Evolutionary conservation across 805 yeast genomes (phyloP).

Genomic region (Isabelozyma pseudorhagii): DNA sequence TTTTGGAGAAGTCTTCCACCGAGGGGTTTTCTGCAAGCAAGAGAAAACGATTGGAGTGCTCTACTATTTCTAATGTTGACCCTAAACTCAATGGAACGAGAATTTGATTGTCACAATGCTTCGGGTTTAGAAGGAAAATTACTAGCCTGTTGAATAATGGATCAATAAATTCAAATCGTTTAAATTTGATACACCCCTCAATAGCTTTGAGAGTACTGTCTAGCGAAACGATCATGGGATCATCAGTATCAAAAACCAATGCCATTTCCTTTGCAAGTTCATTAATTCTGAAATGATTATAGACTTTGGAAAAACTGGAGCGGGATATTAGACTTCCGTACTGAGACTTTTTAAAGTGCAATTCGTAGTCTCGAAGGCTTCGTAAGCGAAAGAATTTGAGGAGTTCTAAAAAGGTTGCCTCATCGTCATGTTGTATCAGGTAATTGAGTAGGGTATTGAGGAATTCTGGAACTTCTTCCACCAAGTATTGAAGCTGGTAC

Average conservation of each 20-base stretch:
- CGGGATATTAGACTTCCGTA: slow-evolving; percentile 22
- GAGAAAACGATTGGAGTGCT: slow-evolving; percentile 4
- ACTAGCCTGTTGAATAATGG: slow-evolving; percentile 27
- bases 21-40: slow-evolving; percentile 8
- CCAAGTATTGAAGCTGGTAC: slow-evolving; percentile 18
- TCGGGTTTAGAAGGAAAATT: slow-evolving; percentile 18
- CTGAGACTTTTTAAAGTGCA: slow-evolving; percentile 12
- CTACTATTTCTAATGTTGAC: background rate
- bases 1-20: slow-evolving; percentile 9
- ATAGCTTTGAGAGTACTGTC: slow-evolving; percentile 24
- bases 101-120: slow-evolving; percentile 3
- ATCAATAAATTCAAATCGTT: slow-evolving; percentile 27
- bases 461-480: slow-evolving; percentile 29
- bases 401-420: slow-evolving; percentile 16
- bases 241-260: slow-evolving; percentile 6
- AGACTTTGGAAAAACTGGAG: slow-evolving; percentile 13
- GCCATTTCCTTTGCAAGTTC: slow-evolving; percentile 1
- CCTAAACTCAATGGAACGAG: slow-evolving; percentile 10
- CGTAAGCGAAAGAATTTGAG: slow-evolving; percentile 23
- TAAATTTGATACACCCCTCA: slow-evolving; percentile 22
- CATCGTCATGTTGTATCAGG: slow-evolving; percentile 17
- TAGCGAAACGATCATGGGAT: slow-evolving; percentile 13
- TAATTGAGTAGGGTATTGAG: slow-evolving; percentile 23
- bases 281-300: background rate
- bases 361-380: slow-evolving; percentile 20